Conservation (phyloP, 192 early-diverging fungal species). For the Backusella morwellensis region DNA sequence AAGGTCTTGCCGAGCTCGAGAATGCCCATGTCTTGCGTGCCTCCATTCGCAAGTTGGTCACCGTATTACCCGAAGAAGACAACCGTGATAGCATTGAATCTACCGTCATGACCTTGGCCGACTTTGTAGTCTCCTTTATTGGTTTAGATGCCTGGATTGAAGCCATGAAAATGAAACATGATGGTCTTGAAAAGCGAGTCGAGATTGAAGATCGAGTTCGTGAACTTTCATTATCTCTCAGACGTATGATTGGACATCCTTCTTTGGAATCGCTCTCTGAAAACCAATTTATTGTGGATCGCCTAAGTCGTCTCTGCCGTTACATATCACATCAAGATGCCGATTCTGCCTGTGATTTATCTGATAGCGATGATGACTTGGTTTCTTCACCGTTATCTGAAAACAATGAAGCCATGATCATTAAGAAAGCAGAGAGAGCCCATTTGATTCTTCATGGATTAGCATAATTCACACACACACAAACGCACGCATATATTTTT, state of each 20-base stretch:
- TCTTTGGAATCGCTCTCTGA: neutral
- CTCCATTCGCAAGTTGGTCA: neutral
- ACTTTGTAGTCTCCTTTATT: slow-evolving; percentile 23
- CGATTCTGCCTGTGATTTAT: slow-evolving; percentile 14
- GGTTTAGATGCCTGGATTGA: slow-evolving; percentile 26
- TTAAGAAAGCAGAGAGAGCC: slow-evolving; percentile 11
- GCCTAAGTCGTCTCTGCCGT: neutral
- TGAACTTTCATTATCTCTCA: neutral
- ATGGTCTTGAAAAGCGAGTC: neutral
- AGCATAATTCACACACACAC: slow-evolving; percentile 10
- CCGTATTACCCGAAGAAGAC: neutral
- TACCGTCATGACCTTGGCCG: slow-evolving; percentile 13
- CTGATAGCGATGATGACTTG: neutral
- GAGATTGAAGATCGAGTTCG: slow-evolving; percentile 6
- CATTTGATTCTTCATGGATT: slow-evolving; percentile 13
- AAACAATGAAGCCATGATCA: neutral
- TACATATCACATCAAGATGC: neutral
- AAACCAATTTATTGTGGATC: slow-evolving; percentile 7
- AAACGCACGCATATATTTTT: neutral
- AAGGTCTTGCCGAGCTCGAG: slow-evolving; percentile 8
- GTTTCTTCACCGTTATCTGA: neutral
- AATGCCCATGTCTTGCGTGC: neutral
- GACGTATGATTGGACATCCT: slow-evolving; percentile 13
- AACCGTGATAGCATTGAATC: slow-evolving; percentile 1
- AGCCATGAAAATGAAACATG: neutral